Conservation (phyloP, 257 asterid species). For the Solanum tacnaense region DNA sequence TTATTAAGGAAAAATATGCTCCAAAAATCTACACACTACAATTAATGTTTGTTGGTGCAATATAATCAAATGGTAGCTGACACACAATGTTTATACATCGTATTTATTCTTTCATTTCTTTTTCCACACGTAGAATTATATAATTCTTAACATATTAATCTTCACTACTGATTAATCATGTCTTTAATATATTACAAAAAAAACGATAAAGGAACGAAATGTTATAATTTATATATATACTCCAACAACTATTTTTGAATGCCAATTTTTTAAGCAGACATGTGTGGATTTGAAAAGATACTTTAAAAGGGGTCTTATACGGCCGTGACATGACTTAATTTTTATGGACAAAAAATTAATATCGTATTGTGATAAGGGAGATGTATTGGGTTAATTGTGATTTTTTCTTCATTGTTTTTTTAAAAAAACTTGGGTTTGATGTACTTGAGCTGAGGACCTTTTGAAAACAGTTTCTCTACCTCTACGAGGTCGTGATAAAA, state of each 20-base stretch:
- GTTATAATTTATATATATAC: neutral
- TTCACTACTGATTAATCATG: neutral
- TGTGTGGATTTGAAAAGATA: neutral
- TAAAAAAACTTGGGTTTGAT: too few species aligned
- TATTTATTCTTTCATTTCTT: neutral
- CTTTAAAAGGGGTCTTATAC: neutral
- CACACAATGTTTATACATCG: neutral
- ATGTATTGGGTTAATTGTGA: too few species aligned
- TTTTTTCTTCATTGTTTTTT: too few species aligned
- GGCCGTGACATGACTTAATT: neutral
- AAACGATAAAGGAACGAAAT: neutral
- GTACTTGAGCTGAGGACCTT: neutral
- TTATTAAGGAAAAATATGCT: neutral
- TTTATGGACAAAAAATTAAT: neutral
- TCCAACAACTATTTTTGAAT: neutral
- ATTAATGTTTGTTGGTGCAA: neutral
- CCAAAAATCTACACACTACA: neutral
- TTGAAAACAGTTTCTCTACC: neutral
- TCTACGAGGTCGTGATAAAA: fast-evolving
- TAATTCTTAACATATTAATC: neutral
- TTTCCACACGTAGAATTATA: neutral
- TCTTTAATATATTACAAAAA: neutral
- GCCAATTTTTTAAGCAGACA: neutral
- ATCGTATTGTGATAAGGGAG: neutral
- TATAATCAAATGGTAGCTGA: neutral